Evolutionary conservation across 768 basidiomycete species (phyloP).

Genomic region (Naematelia encephala): DNA sequence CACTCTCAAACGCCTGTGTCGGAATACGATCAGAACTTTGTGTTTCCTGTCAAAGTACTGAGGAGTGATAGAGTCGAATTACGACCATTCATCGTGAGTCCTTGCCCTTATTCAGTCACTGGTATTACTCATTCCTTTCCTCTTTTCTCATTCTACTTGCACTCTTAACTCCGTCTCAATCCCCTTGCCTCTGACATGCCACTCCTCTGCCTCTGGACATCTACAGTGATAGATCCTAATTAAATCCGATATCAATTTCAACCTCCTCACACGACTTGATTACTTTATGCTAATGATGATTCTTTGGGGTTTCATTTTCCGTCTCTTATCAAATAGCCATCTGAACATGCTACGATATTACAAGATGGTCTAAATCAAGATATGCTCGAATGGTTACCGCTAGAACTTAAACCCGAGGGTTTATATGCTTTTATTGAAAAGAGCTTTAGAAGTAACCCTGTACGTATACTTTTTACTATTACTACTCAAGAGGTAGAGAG

Average conservation of each 20-base stretch:
- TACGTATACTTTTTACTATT: neutral
- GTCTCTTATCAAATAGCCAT: too few species aligned
- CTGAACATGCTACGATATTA: neutral
- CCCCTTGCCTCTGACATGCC: neutral
- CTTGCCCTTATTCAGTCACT: neutral
- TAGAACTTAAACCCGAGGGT: neutral
- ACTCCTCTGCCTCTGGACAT: conserved; percentile 1
- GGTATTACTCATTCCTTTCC: neutral
- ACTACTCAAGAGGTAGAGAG: too few species aligned
- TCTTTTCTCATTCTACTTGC: neutral
- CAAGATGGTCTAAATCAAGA: neutral
- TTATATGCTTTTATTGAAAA: neutral
- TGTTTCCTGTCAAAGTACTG: conserved; percentile 33
- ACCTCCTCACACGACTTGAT: too few species aligned
- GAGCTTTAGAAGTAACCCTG: neutral
- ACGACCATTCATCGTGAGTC: conserved; percentile 39
- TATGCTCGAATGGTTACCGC: neutral
- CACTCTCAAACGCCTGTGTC: conserved; percentile 27
- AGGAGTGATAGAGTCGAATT: conserved; percentile 38
- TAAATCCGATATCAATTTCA: too few species aligned
- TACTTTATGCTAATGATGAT: too few species aligned
- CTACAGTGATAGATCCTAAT: too few species aligned
- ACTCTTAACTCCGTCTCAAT: neutral
- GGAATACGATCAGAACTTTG: conserved; percentile 44
- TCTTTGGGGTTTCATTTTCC: too few species aligned